phyloP scores from a whole-genome alignment of 1,139 yeast species.

The Kodamaea suecica region DNA sequence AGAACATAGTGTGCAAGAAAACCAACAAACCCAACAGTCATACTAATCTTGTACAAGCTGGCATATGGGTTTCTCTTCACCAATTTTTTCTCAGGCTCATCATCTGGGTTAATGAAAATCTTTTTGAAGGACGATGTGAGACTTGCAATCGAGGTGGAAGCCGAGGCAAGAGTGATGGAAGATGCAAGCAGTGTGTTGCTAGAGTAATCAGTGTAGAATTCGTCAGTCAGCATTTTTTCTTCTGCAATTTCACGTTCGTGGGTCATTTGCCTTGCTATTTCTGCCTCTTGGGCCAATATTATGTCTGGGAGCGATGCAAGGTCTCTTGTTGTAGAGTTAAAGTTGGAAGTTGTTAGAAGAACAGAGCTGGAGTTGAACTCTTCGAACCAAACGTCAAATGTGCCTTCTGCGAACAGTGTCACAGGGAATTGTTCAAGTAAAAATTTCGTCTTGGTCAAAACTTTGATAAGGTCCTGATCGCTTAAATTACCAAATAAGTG shows the following conservation, averaged over 20 bases:
- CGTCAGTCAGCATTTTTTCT: conserved; percentile 22
- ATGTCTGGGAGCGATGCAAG: conserved; percentile 3
- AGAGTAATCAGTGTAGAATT: conserved; percentile 22
- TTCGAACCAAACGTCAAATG: conserved; percentile 38
- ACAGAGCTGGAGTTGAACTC: conserved; percentile 24
- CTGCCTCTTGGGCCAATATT: background rate
- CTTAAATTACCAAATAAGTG: conserved; percentile 26
- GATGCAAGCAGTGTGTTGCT: conserved; percentile 34
- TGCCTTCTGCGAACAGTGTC: conserved; percentile 15
- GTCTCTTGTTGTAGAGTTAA: conserved; percentile 1
- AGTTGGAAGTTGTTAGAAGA: conserved; percentile 17
- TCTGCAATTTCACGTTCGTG: conserved; percentile 29
- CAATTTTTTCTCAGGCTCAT: conserved; percentile 10
- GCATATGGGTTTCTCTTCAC: conserved; percentile 9
- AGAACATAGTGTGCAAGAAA: conserved; percentile 37
- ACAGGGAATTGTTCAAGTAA: conserved; percentile 31
- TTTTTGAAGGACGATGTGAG: conserved; percentile 35
- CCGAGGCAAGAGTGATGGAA: conserved; percentile 34
- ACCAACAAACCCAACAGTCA: conserved; percentile 44
- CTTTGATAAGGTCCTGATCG: conserved; percentile 34
- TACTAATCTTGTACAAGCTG: conserved; percentile 32
- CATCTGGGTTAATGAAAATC: conserved; percentile 21
- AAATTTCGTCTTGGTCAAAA: conserved; percentile 33
- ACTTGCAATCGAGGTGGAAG: conserved; percentile 30
- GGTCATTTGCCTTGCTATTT: background rate